Evolutionary conservation across 2,329 filamentous ascomycete species (phyloP).

Genomic region (Xylariomycetidae sp.): DNA sequence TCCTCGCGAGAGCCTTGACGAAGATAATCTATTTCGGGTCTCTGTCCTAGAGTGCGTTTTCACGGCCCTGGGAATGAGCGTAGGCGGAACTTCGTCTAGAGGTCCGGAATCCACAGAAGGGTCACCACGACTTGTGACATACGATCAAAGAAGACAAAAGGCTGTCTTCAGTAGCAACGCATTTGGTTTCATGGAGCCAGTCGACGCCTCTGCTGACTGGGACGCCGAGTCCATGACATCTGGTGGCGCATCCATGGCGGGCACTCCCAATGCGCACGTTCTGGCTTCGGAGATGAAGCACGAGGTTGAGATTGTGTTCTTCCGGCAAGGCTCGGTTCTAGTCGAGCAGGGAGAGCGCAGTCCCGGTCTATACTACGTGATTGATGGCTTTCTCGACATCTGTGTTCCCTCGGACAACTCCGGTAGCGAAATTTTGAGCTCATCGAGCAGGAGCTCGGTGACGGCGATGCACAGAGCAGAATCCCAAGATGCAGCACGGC

Average conservation of each 20-base stretch:
- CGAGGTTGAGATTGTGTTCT: conserved; percentile 95
- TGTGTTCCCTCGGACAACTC: conserved; percentile 70
- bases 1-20: conserved; percentile 76
- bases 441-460: conserved; percentile 29
- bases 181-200: conserved; percentile 85
- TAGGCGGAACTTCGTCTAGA: conserved; percentile 58
- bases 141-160: conserved; percentile 76
- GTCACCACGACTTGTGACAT: conserved; percentile 79
- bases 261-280: conserved; percentile 59
- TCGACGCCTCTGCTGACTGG: conserved; percentile 71
- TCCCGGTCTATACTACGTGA: conserved; percentile 92
- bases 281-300: conserved; percentile 78
- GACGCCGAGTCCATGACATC: conserved; percentile 85
- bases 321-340: conserved; percentile 87
- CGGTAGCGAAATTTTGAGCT: conserved; percentile 36
- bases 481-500: conserved; percentile 14
- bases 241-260: conserved; percentile 55
- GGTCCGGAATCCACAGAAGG: conserved; percentile 74
- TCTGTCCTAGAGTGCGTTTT: conserved; percentile 95
- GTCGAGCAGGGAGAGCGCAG: conserved; percentile 98
- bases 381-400: conserved; percentile 94
- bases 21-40: conserved; percentile 82
- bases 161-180: conserved; percentile 75
- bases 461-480: conserved; percentile 32
- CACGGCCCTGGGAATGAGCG: conserved; percentile 81